Conservation (phyloP, 164 flowering plant genomes). For the Magnolia kwangsiensis region DNA sequence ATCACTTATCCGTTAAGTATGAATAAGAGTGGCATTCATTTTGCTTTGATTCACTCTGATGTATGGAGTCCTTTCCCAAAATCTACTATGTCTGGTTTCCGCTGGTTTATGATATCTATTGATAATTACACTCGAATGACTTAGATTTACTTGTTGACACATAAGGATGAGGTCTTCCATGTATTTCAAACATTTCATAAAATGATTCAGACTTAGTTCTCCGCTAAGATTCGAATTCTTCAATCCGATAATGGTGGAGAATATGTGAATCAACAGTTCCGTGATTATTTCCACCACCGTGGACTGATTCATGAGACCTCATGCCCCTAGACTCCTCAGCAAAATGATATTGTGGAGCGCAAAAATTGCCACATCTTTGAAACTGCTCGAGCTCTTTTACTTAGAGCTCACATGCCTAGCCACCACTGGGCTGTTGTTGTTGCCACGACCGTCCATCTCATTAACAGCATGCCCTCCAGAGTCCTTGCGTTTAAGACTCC, state of each 20-base stretch:
- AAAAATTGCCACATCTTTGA: not conserved
- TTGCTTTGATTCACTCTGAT: conserved; percentile 2
- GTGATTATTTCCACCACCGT: not conserved
- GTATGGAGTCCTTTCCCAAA: not conserved
- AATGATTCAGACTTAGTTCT: too few species aligned
- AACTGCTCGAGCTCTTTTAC: not conserved
- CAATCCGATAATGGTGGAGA: not conserved
- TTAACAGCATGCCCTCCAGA: not conserved
- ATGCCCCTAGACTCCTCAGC: not conserved
- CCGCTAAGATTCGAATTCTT: not conserved
- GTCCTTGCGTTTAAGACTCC: conserved; percentile 4
- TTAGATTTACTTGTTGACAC: too few species aligned
- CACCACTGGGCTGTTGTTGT: not conserved
- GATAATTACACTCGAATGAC: not conserved
- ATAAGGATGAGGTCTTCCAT: too few species aligned
- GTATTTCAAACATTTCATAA: too few species aligned
- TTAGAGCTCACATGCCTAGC: too few species aligned
- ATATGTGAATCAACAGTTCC: conserved; percentile 1
- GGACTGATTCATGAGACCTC: conserved; percentile 5
- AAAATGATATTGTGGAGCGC: not conserved
- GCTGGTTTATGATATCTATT: not conserved
- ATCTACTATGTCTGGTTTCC: not conserved
- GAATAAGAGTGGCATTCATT: not conserved
- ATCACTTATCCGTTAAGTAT: too few species aligned
- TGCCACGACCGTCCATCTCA: not conserved